Evolutionary conservation across 148 eudicot species (phyloP).

Genomic region (Vaccinium macrocarpon): DNA sequence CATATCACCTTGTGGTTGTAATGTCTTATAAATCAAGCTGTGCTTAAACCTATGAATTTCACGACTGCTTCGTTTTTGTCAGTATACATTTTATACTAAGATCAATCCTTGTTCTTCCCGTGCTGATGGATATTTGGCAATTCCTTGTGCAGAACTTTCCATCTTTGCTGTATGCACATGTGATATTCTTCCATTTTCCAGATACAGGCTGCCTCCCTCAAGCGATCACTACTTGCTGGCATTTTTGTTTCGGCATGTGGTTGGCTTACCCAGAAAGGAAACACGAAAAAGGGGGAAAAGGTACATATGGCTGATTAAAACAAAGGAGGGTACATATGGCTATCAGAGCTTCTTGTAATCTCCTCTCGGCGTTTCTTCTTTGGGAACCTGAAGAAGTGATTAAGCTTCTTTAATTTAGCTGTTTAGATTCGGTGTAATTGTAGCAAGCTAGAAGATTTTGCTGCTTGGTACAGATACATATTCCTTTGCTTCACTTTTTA

Average conservation of each 20-base stretch:
- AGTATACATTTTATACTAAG: background rate
- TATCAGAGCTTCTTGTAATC: background rate
- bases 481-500: background rate
- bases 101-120: conserved; percentile 2
- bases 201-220: conserved; percentile 18
- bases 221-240: background rate
- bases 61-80: conserved; percentile 27
- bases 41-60: conserved; percentile 4
- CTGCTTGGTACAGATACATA: background rate
- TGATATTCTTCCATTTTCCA: conserved; percentile 25
- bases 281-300: background rate
- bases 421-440: background rate
- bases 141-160: conserved; percentile 43
- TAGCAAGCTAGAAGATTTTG: background rate
- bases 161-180: conserved; percentile 26
- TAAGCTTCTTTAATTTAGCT: conserved; percentile 7
- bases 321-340: background rate
- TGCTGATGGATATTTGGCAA: conserved; percentile 3
- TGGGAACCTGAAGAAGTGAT: background rate
- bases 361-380: background rate
- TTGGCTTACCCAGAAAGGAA: background rate
- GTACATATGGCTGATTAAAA: background rate
- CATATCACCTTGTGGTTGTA: background rate
- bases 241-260: conserved; percentile 8
- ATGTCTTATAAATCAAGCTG: background rate